These are phyloP conservation scores for Pachyrhizus erosus DNA, from an alignment of 306 rosid species.

Conservation along the genomic window DNA sequence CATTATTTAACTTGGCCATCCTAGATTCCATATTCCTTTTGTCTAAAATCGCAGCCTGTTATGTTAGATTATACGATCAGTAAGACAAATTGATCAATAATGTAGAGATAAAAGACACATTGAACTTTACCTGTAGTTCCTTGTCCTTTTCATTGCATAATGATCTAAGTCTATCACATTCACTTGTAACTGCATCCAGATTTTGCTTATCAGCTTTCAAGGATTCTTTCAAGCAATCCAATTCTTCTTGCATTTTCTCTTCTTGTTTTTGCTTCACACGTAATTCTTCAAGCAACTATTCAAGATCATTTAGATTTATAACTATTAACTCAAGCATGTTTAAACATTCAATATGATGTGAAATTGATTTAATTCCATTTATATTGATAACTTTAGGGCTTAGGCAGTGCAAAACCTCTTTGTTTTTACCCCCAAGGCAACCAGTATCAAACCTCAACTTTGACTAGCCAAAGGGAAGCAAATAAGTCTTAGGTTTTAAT, in stretches of 20 bases:
- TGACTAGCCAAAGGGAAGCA: constrained; percentile 15
- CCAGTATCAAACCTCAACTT: constrained; percentile 6
- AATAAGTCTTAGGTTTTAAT: constrained; percentile 5
- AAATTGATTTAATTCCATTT: neutral
- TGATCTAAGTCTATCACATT: constrained; percentile 62
- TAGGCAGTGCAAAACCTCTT: neutral
- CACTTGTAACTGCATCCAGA: constrained; percentile 61
- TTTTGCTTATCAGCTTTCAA: constrained; percentile 64
- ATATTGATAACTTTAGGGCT: neutral
- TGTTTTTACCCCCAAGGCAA: constrained; percentile 9
- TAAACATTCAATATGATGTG: neutral
- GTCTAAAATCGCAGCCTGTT: constrained; percentile 70
- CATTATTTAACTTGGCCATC: constrained; percentile 63
- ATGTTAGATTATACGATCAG: constrained; percentile 43
- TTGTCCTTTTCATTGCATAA: constrained; percentile 72
- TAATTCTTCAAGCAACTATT: constrained; percentile 77
- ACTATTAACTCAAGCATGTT: constrained; percentile 6
- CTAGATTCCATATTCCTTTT: constrained; percentile 71
- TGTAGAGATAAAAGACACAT: constrained; percentile 13
- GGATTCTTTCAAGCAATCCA: constrained; percentile 72
- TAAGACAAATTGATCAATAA: constrained; percentile 13
- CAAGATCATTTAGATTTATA: constrained; percentile 37
- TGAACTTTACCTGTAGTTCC: constrained; percentile 74
- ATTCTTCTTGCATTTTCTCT: constrained; percentile 70
- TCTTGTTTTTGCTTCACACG: constrained; percentile 70